These are phyloP conservation scores for Suillus discolor DNA, from an alignment of 768 basidiomycete genomes.

Conservation along the genomic window DNA sequence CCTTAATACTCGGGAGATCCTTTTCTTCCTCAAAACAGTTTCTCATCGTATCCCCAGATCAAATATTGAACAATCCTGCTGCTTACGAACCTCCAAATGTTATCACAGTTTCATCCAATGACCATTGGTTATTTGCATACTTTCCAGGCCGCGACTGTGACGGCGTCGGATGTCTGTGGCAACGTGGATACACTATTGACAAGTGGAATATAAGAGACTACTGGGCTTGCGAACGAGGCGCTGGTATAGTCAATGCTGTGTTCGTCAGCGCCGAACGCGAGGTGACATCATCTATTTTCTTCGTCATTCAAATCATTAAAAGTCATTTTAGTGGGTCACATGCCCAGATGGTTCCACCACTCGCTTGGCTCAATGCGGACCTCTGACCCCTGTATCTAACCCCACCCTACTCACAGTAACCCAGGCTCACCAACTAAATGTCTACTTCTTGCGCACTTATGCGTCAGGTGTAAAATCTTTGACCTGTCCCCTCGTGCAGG, in stretches of 20 bases:
- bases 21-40: conserved; percentile 75
- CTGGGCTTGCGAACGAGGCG: conserved; percentile 52
- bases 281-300: conserved; percentile 38
- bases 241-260: conserved; percentile 60
- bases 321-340: conserved; percentile 52
- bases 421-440: conserved; percentile 56
- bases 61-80: conserved; percentile 44
- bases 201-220: conserved; percentile 60
- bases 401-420: conserved; percentile 67
- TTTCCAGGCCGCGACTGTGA: conserved; percentile 62
- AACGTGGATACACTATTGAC: conserved; percentile 58
- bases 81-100: conserved; percentile 64
- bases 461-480: conserved; percentile 45
- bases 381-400: conserved; percentile 50
- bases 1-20: conserved; percentile 60
- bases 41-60: conserved; percentile 52
- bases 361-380: conserved; percentile 64
- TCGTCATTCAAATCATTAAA: not conserved
- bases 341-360: conserved; percentile 45
- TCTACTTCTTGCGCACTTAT: conserved; percentile 57
- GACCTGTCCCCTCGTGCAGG: conserved; percentile 49
- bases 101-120: conserved; percentile 59
- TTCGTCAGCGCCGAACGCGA: conserved; percentile 67
- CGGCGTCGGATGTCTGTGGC: conserved; percentile 70
- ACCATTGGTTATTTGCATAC: conserved; percentile 73